phyloP scores from a whole-genome alignment of 139 green algal species.

The Closterium sp. region DNA sequence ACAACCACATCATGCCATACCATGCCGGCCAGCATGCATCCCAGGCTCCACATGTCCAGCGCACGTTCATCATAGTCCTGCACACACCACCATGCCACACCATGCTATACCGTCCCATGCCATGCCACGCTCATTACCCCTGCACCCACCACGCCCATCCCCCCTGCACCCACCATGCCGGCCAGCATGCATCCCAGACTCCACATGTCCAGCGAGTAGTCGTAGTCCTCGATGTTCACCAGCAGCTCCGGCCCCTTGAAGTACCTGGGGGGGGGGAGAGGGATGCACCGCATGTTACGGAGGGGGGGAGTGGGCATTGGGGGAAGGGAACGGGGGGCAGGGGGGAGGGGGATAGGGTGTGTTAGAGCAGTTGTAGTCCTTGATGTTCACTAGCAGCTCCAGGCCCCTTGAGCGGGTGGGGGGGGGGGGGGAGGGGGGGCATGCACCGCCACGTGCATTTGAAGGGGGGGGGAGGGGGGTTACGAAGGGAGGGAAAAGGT shows the following conservation, averaged over 20 bases:
- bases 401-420: constrained; percentile 73
- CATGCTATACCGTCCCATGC: neutral
- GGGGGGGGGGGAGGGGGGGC: no score
- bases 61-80: no score
- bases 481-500: neutral
- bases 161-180: constrained; percentile 40
- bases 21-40: constrained; percentile 65
- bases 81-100: neutral
- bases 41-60: constrained; percentile 94
- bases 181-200: constrained; percentile 71
- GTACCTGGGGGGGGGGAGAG: constrained; percentile 58
- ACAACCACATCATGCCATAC: no score
- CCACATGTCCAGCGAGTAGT: constrained; percentile 98
- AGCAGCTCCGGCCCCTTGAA: constrained; percentile 98
- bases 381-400: constrained; percentile 95
- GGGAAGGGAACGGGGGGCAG: no score
- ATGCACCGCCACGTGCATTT: no score
- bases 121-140: no score
- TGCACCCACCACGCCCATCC: no score
- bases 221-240: constrained; percentile 95
- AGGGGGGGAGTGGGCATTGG: no score
- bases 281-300: no score
- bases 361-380: constrained; percentile 93
- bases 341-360: no score
- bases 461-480: no score